Evolutionary conservation across 1,139 yeast species (phyloP).

Genomic region (Pichia cactophila): DNA sequence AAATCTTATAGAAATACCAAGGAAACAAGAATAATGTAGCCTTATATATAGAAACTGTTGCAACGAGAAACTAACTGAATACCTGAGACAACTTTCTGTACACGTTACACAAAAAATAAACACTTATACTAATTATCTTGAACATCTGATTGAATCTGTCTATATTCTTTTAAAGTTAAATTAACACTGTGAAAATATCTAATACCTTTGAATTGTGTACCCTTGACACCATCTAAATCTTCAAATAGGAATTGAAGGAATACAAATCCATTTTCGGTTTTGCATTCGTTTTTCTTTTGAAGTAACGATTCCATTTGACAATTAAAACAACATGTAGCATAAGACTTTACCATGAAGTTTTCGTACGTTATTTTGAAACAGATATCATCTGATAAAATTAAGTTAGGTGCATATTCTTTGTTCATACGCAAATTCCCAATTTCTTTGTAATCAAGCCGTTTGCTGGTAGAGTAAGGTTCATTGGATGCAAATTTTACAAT

Average conservation of each 20-base stretch:
- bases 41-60: no score
- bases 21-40: no score
- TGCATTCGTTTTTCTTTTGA: not conserved
- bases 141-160: no score
- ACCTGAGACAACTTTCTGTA: no score
- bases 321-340: slow-evolving; percentile 7
- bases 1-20: no score
- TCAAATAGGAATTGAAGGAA: not conserved
- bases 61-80: no score
- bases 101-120: no score
- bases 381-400: slow-evolving; percentile 2
- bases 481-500: not conserved
- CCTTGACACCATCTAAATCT: slow-evolving; percentile 10
- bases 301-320: slow-evolving; percentile 3
- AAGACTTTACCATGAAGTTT: not conserved
- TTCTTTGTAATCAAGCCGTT: not conserved
- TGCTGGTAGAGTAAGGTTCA: not conserved
- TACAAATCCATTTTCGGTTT: no score
- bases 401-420: not conserved
- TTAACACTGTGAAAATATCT: not conserved
- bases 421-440: not conserved
- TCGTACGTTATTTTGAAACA: slow-evolving; percentile 2
- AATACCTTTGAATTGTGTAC: slow-evolving; percentile 9
- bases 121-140: no score
- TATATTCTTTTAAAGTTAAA: not conserved